These are phyloP conservation scores for Dendrobium catenatum DNA, from an alignment of 106 monocot species.

Conservation along the genomic window DNA sequence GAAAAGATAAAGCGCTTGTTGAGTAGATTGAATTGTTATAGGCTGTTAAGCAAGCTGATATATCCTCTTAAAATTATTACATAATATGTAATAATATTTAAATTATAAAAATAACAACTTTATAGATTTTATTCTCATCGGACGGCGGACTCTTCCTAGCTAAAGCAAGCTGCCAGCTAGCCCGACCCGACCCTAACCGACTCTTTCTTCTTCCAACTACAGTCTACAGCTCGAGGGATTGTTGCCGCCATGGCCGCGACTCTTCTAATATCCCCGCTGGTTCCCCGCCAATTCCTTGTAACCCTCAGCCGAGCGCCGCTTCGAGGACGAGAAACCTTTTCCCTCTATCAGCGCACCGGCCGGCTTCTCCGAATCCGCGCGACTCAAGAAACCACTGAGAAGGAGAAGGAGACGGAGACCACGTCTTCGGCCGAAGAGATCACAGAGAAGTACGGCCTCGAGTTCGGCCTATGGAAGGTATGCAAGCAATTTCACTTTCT, in stretches of 20 bases:
- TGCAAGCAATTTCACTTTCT: background rate
- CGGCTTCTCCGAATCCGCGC: background rate
- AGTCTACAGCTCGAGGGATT: background rate
- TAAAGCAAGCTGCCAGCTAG: no score
- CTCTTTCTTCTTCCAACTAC: background rate
- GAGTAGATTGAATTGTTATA: no score
- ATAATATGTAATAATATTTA: no score
- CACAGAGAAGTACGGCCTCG: constrained; percentile 82
- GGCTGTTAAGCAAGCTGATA: no score
- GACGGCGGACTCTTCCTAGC: no score
- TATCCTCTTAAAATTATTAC: no score
- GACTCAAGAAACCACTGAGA: constrained; percentile 4
- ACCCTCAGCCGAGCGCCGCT: background rate
- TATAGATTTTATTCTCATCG: no score
- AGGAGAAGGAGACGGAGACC: background rate
- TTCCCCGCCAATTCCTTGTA: background rate
- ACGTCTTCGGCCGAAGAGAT: constrained; percentile 51
- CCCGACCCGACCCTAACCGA: background rate
- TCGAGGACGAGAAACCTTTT: background rate
- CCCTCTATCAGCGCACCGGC: background rate
- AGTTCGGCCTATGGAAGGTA: constrained; percentile 94
- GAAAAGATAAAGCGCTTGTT: no score
- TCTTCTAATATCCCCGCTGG: background rate
- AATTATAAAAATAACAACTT: no score
- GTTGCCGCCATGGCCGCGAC: background rate